These are phyloP conservation scores for Elaeis guineensis DNA, from an alignment of 176 grass and related monocot genomes.

Conservation along the genomic window DNA sequence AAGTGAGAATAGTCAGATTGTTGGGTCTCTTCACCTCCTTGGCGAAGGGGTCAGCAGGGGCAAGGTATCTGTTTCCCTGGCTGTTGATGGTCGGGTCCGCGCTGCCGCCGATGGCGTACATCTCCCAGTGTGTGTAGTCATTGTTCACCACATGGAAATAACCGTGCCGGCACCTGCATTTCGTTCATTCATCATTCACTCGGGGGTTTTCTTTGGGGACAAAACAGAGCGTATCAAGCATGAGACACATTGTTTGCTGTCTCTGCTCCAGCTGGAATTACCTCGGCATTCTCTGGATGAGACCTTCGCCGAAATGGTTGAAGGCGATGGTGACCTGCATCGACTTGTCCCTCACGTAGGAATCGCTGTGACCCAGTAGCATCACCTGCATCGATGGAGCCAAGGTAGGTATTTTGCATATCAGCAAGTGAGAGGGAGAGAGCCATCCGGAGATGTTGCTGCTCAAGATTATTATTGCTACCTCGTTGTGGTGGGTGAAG, in stretches of 20 bases:
- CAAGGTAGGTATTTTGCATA: no score
- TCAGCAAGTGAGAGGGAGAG: no score
- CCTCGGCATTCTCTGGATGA: constrained; percentile 23
- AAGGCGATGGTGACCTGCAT: constrained; percentile 19
- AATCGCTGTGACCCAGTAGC: constrained; percentile 15
- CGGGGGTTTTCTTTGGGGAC: no score
- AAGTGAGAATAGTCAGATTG: no score
- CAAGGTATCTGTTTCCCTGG: constrained; percentile 41
- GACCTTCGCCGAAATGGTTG: constrained; percentile 18
- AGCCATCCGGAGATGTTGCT: no score
- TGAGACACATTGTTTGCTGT: no score
- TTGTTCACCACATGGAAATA: constrained; percentile 46
- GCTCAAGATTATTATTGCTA: background rate
- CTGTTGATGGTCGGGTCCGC: constrained; percentile 41
- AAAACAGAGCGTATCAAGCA: no score
- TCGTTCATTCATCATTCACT: background rate
- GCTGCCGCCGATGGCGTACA: constrained; percentile 43
- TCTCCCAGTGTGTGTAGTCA: constrained; percentile 45
- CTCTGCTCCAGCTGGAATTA: background rate
- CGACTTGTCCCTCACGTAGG: background rate
- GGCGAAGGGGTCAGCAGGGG: constrained; percentile 20
- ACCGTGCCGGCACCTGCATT: constrained; percentile 36
- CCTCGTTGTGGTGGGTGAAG: constrained; percentile 28
- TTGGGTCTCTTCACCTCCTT: constrained; percentile 22
- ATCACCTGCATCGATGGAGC: background rate